These are phyloP conservation scores for Phytophthora podocarpi DNA, from an alignment of 352 stramenopile species.

Conservation along the genomic window DNA sequence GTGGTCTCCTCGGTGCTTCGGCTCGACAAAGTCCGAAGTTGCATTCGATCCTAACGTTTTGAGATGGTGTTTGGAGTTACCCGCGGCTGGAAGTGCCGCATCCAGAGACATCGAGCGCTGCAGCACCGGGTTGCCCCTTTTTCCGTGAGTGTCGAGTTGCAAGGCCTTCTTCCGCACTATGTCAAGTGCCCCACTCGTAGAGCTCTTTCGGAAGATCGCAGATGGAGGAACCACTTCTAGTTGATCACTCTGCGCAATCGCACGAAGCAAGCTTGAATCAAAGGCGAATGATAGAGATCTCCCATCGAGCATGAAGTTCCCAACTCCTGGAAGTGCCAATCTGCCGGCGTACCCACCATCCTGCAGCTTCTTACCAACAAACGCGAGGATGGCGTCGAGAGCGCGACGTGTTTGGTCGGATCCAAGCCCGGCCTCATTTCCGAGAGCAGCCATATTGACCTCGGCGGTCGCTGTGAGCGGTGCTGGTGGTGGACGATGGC, in stretches of 20 bases:
- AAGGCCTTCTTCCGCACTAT: slow-evolving; percentile 15
- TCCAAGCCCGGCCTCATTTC: slow-evolving; percentile 41
- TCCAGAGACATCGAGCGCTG: slow-evolving; percentile 29
- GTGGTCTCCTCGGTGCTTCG: background rate
- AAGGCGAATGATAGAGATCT: slow-evolving; percentile 54
- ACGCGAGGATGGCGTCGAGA: slow-evolving; percentile 49
- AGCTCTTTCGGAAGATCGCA: slow-evolving; percentile 16
- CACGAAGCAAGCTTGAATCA: slow-evolving; percentile 39
- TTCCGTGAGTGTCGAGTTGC: slow-evolving; percentile 4
- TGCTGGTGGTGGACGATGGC: slow-evolving; percentile 43
- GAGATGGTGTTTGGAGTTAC: slow-evolving; percentile 3
- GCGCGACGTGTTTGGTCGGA: slow-evolving; percentile 49
- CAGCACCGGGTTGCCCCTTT: background rate
- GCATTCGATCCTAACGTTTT: slow-evolving; percentile 1
- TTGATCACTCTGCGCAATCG: slow-evolving; percentile 12
- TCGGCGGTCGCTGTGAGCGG: slow-evolving; percentile 46
- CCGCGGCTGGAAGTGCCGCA: background rate
- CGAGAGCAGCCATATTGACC: slow-evolving; percentile 55
- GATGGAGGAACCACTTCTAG: slow-evolving; percentile 11
- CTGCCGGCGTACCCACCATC: slow-evolving; percentile 26
- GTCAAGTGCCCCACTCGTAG: background rate
- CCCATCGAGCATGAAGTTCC: slow-evolving; percentile 49
- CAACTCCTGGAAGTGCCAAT: slow-evolving; percentile 40
- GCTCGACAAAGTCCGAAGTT: background rate
- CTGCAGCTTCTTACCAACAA: slow-evolving; percentile 49